Evolutionary conservation across 768 basidiomycete species (phyloP), one percentile per base, ranked within the genome.

Genomic region (Mycena epipterygia): DNA sequence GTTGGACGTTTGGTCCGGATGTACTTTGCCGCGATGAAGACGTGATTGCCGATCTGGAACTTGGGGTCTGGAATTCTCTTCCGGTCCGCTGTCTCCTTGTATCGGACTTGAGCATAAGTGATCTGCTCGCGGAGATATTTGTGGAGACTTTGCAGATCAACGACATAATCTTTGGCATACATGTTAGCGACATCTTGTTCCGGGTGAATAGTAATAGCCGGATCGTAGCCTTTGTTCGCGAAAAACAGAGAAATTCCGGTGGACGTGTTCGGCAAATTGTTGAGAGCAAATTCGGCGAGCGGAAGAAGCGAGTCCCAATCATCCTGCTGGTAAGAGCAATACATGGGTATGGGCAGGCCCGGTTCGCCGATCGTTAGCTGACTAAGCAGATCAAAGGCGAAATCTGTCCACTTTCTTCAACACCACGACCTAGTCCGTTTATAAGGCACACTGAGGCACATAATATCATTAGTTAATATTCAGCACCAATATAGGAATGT

Each of bases 271-370:
- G 70, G 62, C 27, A 76, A 46, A 44, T 78, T 77, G 66, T 81
- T 81, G 70, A 76, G 79, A 5, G 77, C 73, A 52, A 80, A 81
- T 41, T 81, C 77, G 0, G 78, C 74, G 17, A 74, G 67, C 19
- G 76, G 72, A 0, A 81, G 66, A 4, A 74, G 70, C 4, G 65
- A 25, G 0, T 69, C 41, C 81, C 81, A 81, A 41, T 80, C 65
- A 64, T 76, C 68, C 42, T 79, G 77, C 32, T 76, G 70, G 48
- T 76, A 76, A 9, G 37, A 39, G 37, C 37, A 39, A 16, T 39
- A 39, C 37, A 39, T 44, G 42, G 16, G 42, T 17, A 44, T 44
- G 21, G 13, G 21, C 21, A 17, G 42, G 9, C 21, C 42, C 35
- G 35, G 35, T 37, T 37, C 35, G 8, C 35, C 8, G 35, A 37